Conservation (phyloP, 1,284 basidiomycete genomes). For the Ceratobasidium sp. region DNA sequence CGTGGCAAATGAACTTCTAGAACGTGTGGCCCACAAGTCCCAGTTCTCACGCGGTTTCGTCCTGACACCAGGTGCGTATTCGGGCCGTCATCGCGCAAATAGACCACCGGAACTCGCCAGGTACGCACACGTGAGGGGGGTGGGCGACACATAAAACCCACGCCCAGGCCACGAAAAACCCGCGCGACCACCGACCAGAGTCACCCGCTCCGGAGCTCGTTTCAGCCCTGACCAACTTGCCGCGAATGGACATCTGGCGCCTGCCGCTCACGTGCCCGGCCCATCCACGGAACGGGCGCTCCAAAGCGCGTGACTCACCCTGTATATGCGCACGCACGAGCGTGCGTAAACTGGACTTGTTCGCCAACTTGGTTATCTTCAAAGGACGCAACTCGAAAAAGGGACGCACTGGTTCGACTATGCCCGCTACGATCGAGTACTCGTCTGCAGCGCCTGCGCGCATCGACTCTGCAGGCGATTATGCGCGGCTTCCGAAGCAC, state of each 20-base stretch:
- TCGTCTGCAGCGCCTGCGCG: conserved; percentile 33
- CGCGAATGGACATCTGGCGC: conserved; percentile 32
- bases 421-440: conserved; percentile 40
- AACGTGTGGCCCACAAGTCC: neutral
- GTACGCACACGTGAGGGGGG: conserved; percentile 29
- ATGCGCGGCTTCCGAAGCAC: conserved; percentile 74
- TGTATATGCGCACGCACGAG: conserved; percentile 35
- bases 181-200: neutral
- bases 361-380: conserved; percentile 10
- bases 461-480: conserved; percentile 53
- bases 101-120: conserved; percentile 30
- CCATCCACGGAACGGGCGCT: conserved; percentile 39
- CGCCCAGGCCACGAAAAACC: neutral
- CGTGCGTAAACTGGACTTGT: conserved; percentile 36
- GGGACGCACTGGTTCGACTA: neutral
- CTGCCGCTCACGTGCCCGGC: conserved; percentile 21
- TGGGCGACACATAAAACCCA: conserved; percentile 13
- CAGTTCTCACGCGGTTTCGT: conserved; percentile 1
- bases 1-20: neutral
- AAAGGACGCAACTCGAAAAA: conserved; percentile 12
- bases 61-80: neutral
- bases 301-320: conserved; percentile 32
- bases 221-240: neutral
- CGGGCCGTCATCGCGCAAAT: neutral
- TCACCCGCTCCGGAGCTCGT: conserved; percentile 7